Percentiles rank a stretch among this genome's conserved stretches.
Evolutionary conservation across 306 rosid genomes (phyloP).

Genomic region (Senna tora): DNA sequence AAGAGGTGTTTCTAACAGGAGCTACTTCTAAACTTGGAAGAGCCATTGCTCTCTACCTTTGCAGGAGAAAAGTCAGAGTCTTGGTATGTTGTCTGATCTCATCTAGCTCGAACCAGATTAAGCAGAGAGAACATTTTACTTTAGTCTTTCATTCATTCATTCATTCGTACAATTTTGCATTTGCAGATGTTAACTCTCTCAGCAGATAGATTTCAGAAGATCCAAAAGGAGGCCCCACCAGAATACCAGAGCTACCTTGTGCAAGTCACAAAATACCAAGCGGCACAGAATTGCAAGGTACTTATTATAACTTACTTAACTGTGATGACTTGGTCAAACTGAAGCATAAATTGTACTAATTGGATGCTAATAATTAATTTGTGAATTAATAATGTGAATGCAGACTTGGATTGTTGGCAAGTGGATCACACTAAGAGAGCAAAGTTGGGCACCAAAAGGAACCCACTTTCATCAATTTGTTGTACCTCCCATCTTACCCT

Average conservation of each 20-base stretch:
- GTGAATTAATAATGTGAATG: background rate
- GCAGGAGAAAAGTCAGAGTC: constrained; percentile 81
- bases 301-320: background rate
- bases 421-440: constrained; percentile 92
- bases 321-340: too few relatives aligned
- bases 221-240: constrained; percentile 85
- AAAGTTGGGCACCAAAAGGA: constrained; percentile 90
- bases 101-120: too few relatives aligned
- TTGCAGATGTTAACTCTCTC: constrained; percentile 91
- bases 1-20: constrained; percentile 85
- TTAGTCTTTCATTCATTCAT: too few relatives aligned
- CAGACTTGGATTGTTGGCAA: constrained; percentile 98
- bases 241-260: constrained; percentile 84
- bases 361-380: background rate
- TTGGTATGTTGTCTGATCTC: constrained; percentile 66
- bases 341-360: too few relatives aligned
- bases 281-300: constrained; percentile 89
- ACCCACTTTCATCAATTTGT: constrained; percentile 97
- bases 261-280: constrained; percentile 92
- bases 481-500: constrained; percentile 83
- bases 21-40: constrained; percentile 99
- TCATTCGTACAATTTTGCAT: background rate
- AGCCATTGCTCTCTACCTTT: constrained; percentile 94
- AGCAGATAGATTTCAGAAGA: constrained; percentile 77
- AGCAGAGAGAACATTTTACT: too few relatives aligned